These are phyloP conservation scores for Panicum virgatum DNA, from an alignment of 202 grass and related monocot species.

Conservation along the genomic window DNA sequence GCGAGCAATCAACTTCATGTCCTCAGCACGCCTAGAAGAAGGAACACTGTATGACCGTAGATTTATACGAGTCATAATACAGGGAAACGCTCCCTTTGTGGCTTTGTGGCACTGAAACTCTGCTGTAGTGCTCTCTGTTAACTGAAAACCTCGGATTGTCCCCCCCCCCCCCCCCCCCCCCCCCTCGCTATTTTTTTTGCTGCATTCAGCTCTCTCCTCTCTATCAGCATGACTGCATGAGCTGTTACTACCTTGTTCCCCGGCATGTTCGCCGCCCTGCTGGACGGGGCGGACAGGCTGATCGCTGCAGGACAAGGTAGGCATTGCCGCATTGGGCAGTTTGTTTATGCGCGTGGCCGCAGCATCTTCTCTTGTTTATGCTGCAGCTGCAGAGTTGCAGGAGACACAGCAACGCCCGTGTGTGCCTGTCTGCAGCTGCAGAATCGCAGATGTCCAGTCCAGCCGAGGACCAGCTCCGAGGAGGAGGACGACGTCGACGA, in stretches of 20 bases:
- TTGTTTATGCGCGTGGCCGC: not conserved
- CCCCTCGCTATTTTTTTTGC: no score
- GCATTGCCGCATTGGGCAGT: not conserved
- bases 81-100: not conserved
- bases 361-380: not conserved
- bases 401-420: not conserved
- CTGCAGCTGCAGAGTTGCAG: not conserved
- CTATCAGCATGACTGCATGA: not conserved
- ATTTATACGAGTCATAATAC: no score
- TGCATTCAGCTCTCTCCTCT: not conserved
- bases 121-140: not conserved
- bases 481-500: not conserved
- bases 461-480: slow-evolving; percentile 15
- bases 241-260: not conserved
- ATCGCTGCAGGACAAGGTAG: not conserved
- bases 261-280: slow-evolving; percentile 5
- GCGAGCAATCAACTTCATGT: not conserved
- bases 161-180: no score
- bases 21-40: not conserved
- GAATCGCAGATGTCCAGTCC: not conserved
- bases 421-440: slow-evolving; percentile 3
- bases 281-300: not conserved
- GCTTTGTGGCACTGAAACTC: not conserved
- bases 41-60: no score
- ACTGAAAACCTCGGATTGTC: not conserved